Conservation (phyloP, 805 yeast genomes). For the Nakazawaea holstii region DNA sequence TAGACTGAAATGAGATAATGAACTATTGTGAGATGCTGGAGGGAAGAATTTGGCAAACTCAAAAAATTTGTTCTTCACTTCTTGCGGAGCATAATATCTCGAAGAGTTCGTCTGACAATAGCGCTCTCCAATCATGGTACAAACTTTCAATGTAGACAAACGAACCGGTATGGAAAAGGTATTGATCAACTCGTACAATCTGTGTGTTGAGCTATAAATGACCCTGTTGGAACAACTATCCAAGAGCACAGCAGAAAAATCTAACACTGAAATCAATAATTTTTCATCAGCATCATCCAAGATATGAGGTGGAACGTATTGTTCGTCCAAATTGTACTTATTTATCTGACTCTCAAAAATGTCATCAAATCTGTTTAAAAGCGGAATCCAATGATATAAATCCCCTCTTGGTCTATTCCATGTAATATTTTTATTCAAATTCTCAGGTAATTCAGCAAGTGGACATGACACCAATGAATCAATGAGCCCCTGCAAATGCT, state of each 20-base stretch:
- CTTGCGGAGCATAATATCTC: slow-evolving; percentile 38
- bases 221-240: slow-evolving; percentile 65
- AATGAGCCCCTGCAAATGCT: slow-evolving; percentile 25
- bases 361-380: slow-evolving; percentile 70
- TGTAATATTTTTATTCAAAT: slow-evolving; percentile 16
- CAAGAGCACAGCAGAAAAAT: slow-evolving; percentile 57
- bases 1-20: slow-evolving; percentile 16
- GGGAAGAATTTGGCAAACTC: slow-evolving; percentile 41
- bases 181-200: slow-evolving; percentile 52
- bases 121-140: slow-evolving; percentile 55
- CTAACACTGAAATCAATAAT: slow-evolving; percentile 45
- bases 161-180: slow-evolving; percentile 57
- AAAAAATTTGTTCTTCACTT: slow-evolving; percentile 39
- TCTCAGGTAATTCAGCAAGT: slow-evolving; percentile 21
- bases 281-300: slow-evolving; percentile 41
- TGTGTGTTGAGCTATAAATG: slow-evolving; percentile 61
- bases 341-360: slow-evolving; percentile 49
- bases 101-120: slow-evolving; percentile 41
- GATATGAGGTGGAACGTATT: slow-evolving; percentile 38
- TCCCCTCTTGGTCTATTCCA: slow-evolving; percentile 43
- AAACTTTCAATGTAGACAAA: slow-evolving; percentile 54
- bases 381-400: slow-evolving; percentile 69
- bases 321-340: slow-evolving; percentile 47
- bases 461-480: slow-evolving; percentile 22
- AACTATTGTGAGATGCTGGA: slow-evolving; percentile 17